Base-by-base conservation (phyloP, 2,329 filamentous ascomycete species). In the Madurella fahalii region DNA sequence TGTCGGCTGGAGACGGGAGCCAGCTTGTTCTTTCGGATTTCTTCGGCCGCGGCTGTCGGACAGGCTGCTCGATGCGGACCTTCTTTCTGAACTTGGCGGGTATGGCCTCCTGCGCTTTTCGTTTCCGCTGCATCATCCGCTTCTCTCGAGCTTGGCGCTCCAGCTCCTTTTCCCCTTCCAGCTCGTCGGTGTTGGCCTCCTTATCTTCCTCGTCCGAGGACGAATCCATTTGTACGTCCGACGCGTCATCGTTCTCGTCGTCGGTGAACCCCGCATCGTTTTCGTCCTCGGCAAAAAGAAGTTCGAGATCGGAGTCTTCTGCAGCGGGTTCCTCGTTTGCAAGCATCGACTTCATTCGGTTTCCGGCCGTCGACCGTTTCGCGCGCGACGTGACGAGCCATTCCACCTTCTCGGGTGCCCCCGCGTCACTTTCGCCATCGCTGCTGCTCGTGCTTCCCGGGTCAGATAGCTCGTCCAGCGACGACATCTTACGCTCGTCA, bases 111-210 rank as follows among this genome's bases (percentile, higher is more conserved):
- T 89, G 84, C 1, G 86, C 83, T 67, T 93, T 95, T 61, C 90
- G 84, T 72, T 96, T 96, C 69, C 90, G 75, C 48, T 78, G 89
- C 2, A 80, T 83, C 54, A 79, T 71, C 63, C 77, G 82, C 63
- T 87, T 86, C 56, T 82, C 83, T 62, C 84, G 85, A 54, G 87
- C 90, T 63, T 87, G 82, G 60, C 83, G 86, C 71, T 94, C 85
- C 52, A 99, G 71, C 71, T 95, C 90, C 64, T 86, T 87, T 72
- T 99, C 94, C 34, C 94, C 94, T 53, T 90, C 89, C 4, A 94
- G 70, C 41, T 95, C 90, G 61, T 94, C 72, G 4, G 18, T 71
- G 55, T 86, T 77, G 49, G 84, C 77, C 70, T 82, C 84, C 54
- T 90, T 86, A 57, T 95, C 90, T 47, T 94, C 90, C 45, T 91